phyloP scores from a whole-genome alignment of 148 eudicot species.

The Arbutus unedo region DNA sequence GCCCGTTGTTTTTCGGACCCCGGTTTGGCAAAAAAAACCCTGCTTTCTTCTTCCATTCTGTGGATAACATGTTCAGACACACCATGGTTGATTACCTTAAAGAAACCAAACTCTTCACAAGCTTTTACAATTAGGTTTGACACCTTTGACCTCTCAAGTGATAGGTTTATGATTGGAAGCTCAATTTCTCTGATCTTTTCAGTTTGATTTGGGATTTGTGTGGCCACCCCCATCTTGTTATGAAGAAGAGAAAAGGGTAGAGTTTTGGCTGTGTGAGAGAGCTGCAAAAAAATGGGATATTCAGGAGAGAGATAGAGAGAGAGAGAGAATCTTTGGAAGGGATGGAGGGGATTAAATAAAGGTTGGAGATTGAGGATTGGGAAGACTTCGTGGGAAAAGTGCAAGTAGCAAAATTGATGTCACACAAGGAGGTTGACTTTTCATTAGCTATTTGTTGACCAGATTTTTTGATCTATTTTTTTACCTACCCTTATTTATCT shows the following conservation, averaged over 20 bases:
- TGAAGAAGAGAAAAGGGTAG: not conserved
- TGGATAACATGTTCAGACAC: constrained; percentile 32
- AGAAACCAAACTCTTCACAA: constrained; percentile 51
- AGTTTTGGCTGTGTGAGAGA: not conserved
- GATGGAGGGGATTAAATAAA: not conserved
- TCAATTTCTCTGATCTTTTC: constrained; percentile 29
- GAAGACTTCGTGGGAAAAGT: not conserved
- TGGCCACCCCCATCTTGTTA: constrained; percentile 31
- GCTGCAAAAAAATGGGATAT: not conserved
- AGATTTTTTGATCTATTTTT: not conserved
- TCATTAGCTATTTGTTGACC: constrained; percentile 8
- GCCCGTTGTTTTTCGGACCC: constrained; percentile 31
- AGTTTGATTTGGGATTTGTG: constrained; percentile 16
- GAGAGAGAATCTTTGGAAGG: not conserved
- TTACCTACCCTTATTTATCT: not conserved
- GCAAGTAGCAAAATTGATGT: constrained; percentile 10
- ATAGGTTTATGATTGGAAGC: constrained; percentile 44
- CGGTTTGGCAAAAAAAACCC: constrained; percentile 34
- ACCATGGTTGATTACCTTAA: constrained; percentile 59
- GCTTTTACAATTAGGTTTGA: constrained; percentile 36
- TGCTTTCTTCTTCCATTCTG: constrained; percentile 35
- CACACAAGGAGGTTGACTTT: constrained; percentile 8
- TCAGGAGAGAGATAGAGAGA: constrained; percentile 1
- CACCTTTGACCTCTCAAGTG: constrained; percentile 20
- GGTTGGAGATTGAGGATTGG: not conserved